Evolutionary conservation across 352 stramenopile species (phyloP).

Genomic region (Globisporangium echinulatum): DNA sequence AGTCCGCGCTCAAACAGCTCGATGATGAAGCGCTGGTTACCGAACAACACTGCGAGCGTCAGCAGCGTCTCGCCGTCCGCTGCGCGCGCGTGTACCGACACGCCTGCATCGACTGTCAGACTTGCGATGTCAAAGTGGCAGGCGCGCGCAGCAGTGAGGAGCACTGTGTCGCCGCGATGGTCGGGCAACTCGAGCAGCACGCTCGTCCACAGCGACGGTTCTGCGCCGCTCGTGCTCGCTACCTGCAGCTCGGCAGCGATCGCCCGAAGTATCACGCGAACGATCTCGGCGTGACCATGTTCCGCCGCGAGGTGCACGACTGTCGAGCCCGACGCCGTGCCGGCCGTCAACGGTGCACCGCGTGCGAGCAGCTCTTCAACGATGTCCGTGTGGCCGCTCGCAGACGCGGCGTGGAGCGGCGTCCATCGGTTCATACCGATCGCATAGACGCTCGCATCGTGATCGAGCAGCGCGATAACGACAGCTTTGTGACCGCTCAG

Average conservation of each 20-base stretch:
- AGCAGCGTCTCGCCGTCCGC: conserved; percentile 4
- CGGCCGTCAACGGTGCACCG: too few relatives aligned
- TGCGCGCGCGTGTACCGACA: background rate
- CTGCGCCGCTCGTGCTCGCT: background rate
- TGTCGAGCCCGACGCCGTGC: too few relatives aligned
- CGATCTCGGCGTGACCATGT: background rate
- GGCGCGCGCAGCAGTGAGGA: background rate
- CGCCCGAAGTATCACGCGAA: too few relatives aligned
- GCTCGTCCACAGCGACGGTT: background rate
- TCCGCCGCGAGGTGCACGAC: background rate
- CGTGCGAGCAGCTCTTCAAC: too few relatives aligned
- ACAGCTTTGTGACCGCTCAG: too few relatives aligned
- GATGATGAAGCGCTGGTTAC: background rate
- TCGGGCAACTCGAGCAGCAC: background rate
- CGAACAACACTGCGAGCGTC: background rate
- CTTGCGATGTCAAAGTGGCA: background rate
- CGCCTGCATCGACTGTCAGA: background rate
- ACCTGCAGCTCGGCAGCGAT: background rate
- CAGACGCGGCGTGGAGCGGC: background rate
- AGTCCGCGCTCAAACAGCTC: background rate
- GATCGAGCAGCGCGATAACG: too few relatives aligned
- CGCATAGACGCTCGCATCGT: too few relatives aligned
- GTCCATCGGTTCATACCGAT: background rate
- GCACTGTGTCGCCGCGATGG: background rate
- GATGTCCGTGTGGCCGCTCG: too few relatives aligned